Conservation (phyloP, 495 filamentous ascomycete species). For the Parathielavia hyrcaniae region DNA sequence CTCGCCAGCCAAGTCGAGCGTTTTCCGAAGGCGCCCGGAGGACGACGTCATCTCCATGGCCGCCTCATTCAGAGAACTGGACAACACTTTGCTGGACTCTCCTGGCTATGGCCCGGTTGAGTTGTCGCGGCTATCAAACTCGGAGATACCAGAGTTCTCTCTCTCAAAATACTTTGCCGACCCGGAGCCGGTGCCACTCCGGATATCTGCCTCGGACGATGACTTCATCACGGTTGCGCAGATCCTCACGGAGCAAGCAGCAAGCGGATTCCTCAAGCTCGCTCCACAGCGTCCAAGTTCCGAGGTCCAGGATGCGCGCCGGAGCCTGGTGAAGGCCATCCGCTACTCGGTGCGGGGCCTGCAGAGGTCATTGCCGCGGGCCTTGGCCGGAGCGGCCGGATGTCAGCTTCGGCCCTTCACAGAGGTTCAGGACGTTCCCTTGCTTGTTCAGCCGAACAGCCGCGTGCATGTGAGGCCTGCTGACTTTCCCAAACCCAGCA, state of each 20-base stretch:
- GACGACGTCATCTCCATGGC: constrained; percentile 45
- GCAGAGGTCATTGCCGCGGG: constrained; percentile 34
- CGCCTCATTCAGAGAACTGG: constrained; percentile 45
- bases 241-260: constrained; percentile 56
- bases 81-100: constrained; percentile 31
- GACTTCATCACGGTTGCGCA: constrained; percentile 55
- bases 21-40: constrained; percentile 35
- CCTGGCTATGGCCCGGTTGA: constrained; percentile 37
- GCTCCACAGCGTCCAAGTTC: constrained; percentile 7
- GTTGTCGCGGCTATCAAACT: constrained; percentile 35
- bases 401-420: constrained; percentile 44
- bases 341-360: constrained; percentile 40
- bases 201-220: constrained; percentile 39
- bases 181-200: constrained; percentile 41
- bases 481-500: constrained; percentile 35
- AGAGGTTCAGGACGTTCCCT: constrained; percentile 50
- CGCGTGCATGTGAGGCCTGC: constrained; percentile 43
- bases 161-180: constrained; percentile 46
- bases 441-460: constrained; percentile 37
- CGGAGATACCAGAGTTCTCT: constrained; percentile 39
- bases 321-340: constrained; percentile 32
- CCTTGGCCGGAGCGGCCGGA: constrained; percentile 31
- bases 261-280: constrained; percentile 38
- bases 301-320: constrained; percentile 26
- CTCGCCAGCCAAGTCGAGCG: constrained; percentile 42